These are phyloP conservation scores for Metschnikowia dekortorum DNA, from an alignment of 805 yeast species.

Conservation along the genomic window DNA sequence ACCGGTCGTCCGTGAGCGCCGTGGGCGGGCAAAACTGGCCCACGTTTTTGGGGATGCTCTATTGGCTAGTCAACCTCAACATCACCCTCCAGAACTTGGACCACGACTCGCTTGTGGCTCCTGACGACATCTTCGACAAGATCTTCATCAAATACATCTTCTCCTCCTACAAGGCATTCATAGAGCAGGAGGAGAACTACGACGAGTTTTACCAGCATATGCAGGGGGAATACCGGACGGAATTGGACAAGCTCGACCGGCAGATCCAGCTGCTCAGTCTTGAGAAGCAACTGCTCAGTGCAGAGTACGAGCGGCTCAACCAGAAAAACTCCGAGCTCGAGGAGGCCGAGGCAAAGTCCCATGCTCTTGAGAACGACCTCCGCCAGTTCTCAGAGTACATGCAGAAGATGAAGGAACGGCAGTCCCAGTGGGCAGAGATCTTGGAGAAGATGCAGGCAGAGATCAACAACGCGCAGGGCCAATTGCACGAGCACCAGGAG, in stretches of 20 bases:
- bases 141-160: constrained; percentile 58
- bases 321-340: constrained; percentile 45
- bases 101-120: constrained; percentile 24
- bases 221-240: constrained; percentile 49
- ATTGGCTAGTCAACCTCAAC: constrained; percentile 70
- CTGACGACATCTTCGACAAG: constrained; percentile 46
- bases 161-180: constrained; percentile 63
- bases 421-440: constrained; percentile 57
- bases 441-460: constrained; percentile 56
- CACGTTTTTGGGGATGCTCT: constrained; percentile 70
- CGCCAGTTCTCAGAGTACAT: constrained; percentile 69
- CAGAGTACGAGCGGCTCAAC: constrained; percentile 38
- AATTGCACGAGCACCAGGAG: constrained; percentile 37
- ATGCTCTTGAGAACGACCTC: constrained; percentile 67
- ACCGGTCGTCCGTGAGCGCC: constrained; percentile 81
- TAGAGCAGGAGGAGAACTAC: constrained; percentile 63
- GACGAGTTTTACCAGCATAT: constrained; percentile 51
- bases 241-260: constrained; percentile 44
- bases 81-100: constrained; percentile 24
- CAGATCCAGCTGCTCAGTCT: constrained; percentile 41
- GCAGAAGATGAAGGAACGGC: constrained; percentile 60
- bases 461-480: constrained; percentile 40
- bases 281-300: constrained; percentile 38
- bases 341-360: constrained; percentile 47
- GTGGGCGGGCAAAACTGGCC: constrained; percentile 93